phyloP scores from a whole-genome alignment of 768 basidiomycete genomes.

The Hemileccinum impolitum region DNA sequence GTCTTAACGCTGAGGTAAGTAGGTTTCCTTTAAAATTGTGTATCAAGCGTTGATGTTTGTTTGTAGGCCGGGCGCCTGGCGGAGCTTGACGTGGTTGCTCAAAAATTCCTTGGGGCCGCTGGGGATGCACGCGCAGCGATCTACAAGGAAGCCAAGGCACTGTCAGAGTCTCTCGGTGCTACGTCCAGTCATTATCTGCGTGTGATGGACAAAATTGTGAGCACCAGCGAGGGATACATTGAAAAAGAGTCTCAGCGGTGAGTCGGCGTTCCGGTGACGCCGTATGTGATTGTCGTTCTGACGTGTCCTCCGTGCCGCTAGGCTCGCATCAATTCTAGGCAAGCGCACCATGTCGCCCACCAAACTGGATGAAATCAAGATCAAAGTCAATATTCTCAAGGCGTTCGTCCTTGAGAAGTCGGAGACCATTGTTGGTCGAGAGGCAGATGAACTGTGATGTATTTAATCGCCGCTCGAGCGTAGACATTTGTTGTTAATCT shows the following conservation, averaged over 20 bases:
- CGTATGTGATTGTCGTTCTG: slow-evolving; percentile 1
- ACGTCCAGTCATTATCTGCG: slow-evolving; percentile 77
- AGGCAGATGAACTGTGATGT: slow-evolving; percentile 43
- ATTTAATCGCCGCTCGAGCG: slow-evolving; percentile 1
- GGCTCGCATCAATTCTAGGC: slow-evolving; percentile 70
- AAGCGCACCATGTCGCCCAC: slow-evolving; percentile 72
- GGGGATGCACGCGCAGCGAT: slow-evolving; percentile 57
- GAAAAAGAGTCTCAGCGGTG: slow-evolving; percentile 86
- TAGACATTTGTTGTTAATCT: slow-evolving; percentile 19
- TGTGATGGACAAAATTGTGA: slow-evolving; percentile 85
- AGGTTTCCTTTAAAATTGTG: background rate
- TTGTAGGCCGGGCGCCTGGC: slow-evolving; percentile 75
- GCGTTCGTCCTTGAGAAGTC: slow-evolving; percentile 49
- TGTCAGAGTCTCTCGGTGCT: slow-evolving; percentile 48
- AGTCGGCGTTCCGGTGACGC: slow-evolving; percentile 15
- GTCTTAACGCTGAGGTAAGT: slow-evolving; percentile 64
- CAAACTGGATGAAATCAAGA: slow-evolving; percentile 91
- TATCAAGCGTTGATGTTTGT: slow-evolving; percentile 2
- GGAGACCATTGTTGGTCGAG: slow-evolving; percentile 31
- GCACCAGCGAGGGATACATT: slow-evolving; percentile 68
- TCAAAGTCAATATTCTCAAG: slow-evolving; percentile 82
- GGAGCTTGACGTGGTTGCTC: slow-evolving; percentile 74
- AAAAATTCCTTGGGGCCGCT: slow-evolving; percentile 65
- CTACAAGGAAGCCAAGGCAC: slow-evolving; percentile 56
- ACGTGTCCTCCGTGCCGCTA: slow-evolving; percentile 27